Evolutionary conservation across 441 rosid genomes (phyloP).

Genomic region (Caryocar brasiliense): DNA sequence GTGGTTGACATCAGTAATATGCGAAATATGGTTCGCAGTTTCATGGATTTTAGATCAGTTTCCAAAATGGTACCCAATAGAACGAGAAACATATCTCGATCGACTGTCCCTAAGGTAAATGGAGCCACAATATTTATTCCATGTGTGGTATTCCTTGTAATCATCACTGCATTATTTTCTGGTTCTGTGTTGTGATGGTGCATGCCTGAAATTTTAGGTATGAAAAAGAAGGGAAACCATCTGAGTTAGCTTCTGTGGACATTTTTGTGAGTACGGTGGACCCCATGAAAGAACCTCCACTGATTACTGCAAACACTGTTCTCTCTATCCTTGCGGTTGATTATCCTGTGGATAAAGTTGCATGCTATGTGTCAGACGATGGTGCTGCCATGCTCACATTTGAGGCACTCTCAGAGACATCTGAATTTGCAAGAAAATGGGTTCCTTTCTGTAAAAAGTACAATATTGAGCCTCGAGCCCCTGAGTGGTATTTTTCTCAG

Average conservation of each 20-base stretch:
- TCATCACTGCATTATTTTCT: background rate
- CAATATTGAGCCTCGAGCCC: constrained; percentile 66
- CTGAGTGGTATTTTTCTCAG: constrained; percentile 69
- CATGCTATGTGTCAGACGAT: constrained; percentile 79
- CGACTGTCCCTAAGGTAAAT: constrained; percentile 52
- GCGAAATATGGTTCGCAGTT: constrained; percentile 75
- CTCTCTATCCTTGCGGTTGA: constrained; percentile 75
- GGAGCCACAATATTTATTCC: background rate
- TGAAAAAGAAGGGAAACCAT: constrained; percentile 62
- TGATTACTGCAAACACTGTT: constrained; percentile 78
- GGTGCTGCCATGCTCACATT: constrained; percentile 88
- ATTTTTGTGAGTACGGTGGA: constrained; percentile 72
- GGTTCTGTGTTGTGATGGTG: background rate
- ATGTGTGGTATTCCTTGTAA: background rate
- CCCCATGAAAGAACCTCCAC: constrained; percentile 74
- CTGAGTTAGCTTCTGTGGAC: constrained; percentile 48
- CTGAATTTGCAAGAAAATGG: constrained; percentile 74
- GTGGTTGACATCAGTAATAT: constrained; percentile 68
- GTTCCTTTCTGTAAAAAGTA: constrained; percentile 73
- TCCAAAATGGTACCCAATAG: constrained; percentile 69
- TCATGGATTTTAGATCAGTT: constrained; percentile 82
- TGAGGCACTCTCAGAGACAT: constrained; percentile 77
- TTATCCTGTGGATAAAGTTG: constrained; percentile 65
- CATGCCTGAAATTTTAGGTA: constrained; percentile 26
- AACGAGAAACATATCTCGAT: constrained; percentile 65